phyloP scores from a whole-genome alignment of 2,329 filamentous ascomycete species.

The Botrytis fragariae region DNA sequence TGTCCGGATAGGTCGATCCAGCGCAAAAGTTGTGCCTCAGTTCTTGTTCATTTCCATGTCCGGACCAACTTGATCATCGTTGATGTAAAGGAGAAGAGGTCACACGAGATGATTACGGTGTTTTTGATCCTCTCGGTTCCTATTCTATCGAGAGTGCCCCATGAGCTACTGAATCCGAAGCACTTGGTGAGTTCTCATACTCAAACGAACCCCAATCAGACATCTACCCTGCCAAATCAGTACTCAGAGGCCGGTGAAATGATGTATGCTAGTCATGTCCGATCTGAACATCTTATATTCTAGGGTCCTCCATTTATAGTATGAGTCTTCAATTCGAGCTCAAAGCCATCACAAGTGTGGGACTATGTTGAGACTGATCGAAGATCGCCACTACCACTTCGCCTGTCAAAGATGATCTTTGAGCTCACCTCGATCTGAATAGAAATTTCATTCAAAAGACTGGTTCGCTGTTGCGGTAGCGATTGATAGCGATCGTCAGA shows the following conservation, averaged over 20 bases:
- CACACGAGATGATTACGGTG: neutral
- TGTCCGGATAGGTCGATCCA: neutral
- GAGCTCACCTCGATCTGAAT: neutral
- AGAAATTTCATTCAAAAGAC: neutral
- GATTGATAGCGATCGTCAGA: neutral
- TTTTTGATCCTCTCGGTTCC: neutral
- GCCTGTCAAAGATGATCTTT: neutral
- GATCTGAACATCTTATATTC: neutral
- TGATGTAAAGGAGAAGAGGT: neutral
- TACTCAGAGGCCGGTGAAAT: neutral
- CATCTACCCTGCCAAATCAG: neutral
- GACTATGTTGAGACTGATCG: neutral
- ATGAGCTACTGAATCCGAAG: neutral
- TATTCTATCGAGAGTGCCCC: neutral
- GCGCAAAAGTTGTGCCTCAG: neutral
- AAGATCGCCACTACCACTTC: neutral
- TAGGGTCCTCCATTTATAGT: neutral
- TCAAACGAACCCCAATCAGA: neutral
- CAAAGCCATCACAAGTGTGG: neutral
- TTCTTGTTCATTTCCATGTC: neutral
- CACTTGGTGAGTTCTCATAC: neutral
- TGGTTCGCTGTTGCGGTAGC: neutral
- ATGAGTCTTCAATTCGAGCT: neutral
- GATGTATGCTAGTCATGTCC: neutral
- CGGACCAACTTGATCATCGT: neutral